These are phyloP conservation scores for Piloderma croceum DNA, from an alignment of 768 basidiomycete species.

Conservation along the genomic window DNA sequence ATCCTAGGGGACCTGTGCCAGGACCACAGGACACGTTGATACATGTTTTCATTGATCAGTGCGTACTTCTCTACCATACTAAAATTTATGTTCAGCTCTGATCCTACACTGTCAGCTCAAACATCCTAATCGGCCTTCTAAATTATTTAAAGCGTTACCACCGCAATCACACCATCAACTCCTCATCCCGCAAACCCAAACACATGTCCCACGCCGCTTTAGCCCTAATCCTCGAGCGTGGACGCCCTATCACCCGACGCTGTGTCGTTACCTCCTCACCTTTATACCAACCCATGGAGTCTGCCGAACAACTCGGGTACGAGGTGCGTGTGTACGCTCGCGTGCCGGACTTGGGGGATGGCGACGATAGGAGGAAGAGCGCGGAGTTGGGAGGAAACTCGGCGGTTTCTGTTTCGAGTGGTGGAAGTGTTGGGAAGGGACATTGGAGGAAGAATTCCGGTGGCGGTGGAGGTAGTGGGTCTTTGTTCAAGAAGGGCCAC, in stretches of 20 bases:
- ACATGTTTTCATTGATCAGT: slow-evolving; percentile 44
- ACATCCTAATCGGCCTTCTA: slow-evolving; percentile 82
- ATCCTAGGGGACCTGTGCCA: slow-evolving; percentile 32
- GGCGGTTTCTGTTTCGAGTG: no score
- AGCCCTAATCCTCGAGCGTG: slow-evolving; percentile 74
- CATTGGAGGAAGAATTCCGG: slow-evolving; percentile 28
- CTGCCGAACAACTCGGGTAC: slow-evolving; percentile 68
- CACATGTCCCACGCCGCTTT: slow-evolving; percentile 76
- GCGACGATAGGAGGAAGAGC: slow-evolving; percentile 46
- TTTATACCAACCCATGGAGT: slow-evolving; percentile 75
- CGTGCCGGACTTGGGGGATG: slow-evolving; percentile 64
- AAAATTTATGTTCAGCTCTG: background rate
- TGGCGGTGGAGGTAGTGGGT: slow-evolving; percentile 23
- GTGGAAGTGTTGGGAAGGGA: slow-evolving; percentile 16
- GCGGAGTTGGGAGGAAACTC: slow-evolving; percentile 24
- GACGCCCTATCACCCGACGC: slow-evolving; percentile 66
- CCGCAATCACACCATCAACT: slow-evolving; percentile 12
- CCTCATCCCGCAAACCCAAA: slow-evolving; percentile 9
- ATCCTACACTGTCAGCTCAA: slow-evolving; percentile 51
- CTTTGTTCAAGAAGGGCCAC: slow-evolving; percentile 17
- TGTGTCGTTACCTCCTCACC: slow-evolving; percentile 80
- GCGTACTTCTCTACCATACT: slow-evolving; percentile 13
- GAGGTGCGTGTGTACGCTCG: slow-evolving; percentile 65
- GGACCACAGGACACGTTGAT: slow-evolving; percentile 27
- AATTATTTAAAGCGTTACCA: slow-evolving; percentile 56